phyloP scores from a whole-genome alignment of 163 green algal genomes.

The Scenedesmus sp. region DNA sequence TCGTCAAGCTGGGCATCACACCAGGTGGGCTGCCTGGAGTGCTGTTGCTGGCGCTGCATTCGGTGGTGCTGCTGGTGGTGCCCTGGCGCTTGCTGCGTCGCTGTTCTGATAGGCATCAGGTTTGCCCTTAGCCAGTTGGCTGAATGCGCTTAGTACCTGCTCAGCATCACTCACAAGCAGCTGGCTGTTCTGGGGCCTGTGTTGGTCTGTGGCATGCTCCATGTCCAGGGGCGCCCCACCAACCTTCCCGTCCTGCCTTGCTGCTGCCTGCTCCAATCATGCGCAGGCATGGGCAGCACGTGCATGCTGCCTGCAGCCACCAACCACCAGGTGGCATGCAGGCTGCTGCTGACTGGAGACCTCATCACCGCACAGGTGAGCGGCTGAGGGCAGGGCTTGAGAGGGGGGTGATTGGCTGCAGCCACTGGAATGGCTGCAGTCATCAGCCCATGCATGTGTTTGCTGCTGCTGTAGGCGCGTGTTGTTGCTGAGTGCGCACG shows the following conservation, averaged over 20 bases:
- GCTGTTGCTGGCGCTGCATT: neutral
- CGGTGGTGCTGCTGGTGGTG: neutral
- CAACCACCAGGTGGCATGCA: constrained; percentile 51
- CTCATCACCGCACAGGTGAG: constrained; percentile 25
- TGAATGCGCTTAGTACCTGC: neutral
- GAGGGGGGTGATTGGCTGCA: no score
- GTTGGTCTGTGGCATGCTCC: no score
- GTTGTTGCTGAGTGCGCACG: no score
- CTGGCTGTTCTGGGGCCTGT: no score
- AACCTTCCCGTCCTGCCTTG: neutral
- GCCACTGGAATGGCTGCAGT: no score
- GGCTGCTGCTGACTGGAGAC: constrained; percentile 54
- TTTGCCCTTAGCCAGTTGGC: neutral
- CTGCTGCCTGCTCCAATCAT: neutral
- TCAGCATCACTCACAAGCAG: neutral
- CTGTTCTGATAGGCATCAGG: neutral
- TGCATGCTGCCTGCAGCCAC: constrained; percentile 33
- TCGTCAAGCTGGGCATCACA: constrained; percentile 57
- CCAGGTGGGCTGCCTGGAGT: neutral
- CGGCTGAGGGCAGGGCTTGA: no score
- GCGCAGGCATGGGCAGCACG: constrained; percentile 48
- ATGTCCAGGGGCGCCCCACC: no score
- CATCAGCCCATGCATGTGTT: no score
- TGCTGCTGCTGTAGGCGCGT: no score
- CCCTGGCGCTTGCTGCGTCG: neutral